A percentile compares a stretch with the other conserved stretches of the same genome.
phyloP scores from a whole-genome alignment of 169 alveolate species.

The Babesia bigemina region DNA sequence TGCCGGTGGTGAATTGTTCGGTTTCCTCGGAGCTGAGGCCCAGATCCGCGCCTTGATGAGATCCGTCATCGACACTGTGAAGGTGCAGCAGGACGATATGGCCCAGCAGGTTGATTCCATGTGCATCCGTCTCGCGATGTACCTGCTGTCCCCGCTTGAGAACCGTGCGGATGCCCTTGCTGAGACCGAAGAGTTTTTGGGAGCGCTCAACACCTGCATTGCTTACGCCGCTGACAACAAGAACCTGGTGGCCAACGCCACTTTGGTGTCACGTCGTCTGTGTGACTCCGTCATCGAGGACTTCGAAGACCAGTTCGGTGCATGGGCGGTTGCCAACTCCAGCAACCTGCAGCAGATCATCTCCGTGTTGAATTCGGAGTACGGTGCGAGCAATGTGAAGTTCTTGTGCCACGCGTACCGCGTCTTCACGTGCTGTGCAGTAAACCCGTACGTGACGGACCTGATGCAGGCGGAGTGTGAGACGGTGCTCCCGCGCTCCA shows the following conservation, averaged over 20 bases:
- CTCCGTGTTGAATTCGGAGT: conserved; percentile 74
- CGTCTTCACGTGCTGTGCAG: conserved; percentile 81
- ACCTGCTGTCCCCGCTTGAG: conserved; percentile 85
- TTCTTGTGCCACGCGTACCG: conserved; percentile 80
- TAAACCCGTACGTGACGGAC: conserved; percentile 77
- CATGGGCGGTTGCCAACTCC: conserved; percentile 90
- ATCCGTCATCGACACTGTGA: conserved; percentile 79
- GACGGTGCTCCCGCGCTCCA: conserved; percentile 36
- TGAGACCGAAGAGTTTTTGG: conserved; percentile 86
- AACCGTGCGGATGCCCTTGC: conserved; percentile 87
- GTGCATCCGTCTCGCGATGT: conserved; percentile 84
- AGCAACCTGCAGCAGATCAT: conserved; percentile 82
- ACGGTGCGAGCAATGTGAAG: conserved; percentile 73
- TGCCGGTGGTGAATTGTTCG: conserved; percentile 85
- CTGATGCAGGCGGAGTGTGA: conserved; percentile 54
- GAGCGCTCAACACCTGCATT: conserved; percentile 76
- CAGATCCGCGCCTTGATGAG: conserved; percentile 87
- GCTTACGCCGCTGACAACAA: conserved; percentile 78
- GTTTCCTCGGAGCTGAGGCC: conserved; percentile 89
- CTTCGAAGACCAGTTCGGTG: conserved; percentile 88
- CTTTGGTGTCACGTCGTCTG: conserved; percentile 73
- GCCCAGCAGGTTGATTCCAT: conserved; percentile 82
- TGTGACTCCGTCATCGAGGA: conserved; percentile 80
- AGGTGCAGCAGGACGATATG: conserved; percentile 78
- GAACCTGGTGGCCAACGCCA: conserved; percentile 72